These are phyloP conservation scores for Rhododendron kiyosumense DNA, from an alignment of 148 eudicot species.

Conservation along the genomic window DNA sequence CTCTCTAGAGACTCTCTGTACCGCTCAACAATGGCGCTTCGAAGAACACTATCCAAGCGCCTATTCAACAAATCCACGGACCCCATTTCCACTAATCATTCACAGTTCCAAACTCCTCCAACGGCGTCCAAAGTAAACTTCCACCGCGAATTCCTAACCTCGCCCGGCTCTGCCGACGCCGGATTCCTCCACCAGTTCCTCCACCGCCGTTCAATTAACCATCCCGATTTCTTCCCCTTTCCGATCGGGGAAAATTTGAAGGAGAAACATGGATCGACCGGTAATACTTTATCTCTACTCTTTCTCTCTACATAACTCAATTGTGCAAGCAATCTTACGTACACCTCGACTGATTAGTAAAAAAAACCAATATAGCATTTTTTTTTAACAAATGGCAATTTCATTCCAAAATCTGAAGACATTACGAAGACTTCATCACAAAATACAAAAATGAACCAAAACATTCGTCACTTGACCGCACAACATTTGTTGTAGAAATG, in stretches of 20 bases:
- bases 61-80: slow-evolving; percentile 11
- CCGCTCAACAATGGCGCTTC: slow-evolving; percentile 44
- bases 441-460: too few relatives aligned
- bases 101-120: slow-evolving; percentile 2
- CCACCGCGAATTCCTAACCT: slow-evolving; percentile 23
- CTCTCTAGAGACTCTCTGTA: not conserved
- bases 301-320: too few relatives aligned
- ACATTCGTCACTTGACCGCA: too few relatives aligned
- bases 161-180: slow-evolving; percentile 18
- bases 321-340: too few relatives aligned
- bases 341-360: too few relatives aligned
- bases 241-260: slow-evolving; percentile 41
- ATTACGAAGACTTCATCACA: too few relatives aligned
- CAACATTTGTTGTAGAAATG: too few relatives aligned
- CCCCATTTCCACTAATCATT: not conserved
- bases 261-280: slow-evolving; percentile 22
- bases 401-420: too few relatives aligned
- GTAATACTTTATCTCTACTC: not conserved
- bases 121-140: slow-evolving; percentile 17
- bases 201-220: slow-evolving; percentile 31
- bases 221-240: slow-evolving; percentile 29
- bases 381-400: too few relatives aligned
- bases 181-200: slow-evolving; percentile 41
- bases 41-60: slow-evolving; percentile 35
- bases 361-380: too few relatives aligned